A percentile compares a stretch with the other conserved stretches of the same genome.
These are phyloP conservation scores for Pichia sp. DNA, from an alignment of 1,139 yeast species.

Conservation along the genomic window DNA sequence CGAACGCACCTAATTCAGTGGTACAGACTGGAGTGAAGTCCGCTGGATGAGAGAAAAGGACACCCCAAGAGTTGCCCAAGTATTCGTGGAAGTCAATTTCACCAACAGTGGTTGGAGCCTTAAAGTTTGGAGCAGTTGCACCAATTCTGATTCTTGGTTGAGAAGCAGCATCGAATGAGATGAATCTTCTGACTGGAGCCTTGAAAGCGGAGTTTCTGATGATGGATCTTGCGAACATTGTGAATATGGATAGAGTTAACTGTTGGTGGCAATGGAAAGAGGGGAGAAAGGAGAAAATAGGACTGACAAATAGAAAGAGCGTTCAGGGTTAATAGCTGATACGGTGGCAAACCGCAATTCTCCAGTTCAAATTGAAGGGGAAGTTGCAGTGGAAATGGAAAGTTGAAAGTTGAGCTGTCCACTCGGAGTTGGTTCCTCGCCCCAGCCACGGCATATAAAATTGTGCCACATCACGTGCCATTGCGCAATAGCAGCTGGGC, in stretches of 20 bases:
- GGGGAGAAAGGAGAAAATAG: neutral
- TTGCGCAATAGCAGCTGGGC: constrained; percentile 1
- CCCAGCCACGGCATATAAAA: too few species aligned
- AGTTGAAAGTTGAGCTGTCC: too few species aligned
- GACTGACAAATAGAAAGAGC: neutral
- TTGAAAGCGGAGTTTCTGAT: constrained; percentile 19
- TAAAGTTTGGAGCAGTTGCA: constrained; percentile 76
- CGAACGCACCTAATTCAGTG: constrained; percentile 89
- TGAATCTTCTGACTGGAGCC: constrained; percentile 31
- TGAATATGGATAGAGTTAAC: constrained; percentile 1
- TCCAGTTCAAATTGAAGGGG: too few species aligned
- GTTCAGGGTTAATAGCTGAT: too few species aligned
- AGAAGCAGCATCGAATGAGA: constrained; percentile 48
- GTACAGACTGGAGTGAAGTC: constrained; percentile 96
- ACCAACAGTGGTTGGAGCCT: constrained; percentile 72
- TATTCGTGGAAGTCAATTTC: constrained; percentile 69
- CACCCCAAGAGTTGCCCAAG: constrained; percentile 76
- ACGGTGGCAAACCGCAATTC: neutral
- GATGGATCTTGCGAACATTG: constrained; percentile 26
- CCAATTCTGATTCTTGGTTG: constrained; percentile 65
- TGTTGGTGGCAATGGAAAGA: neutral
- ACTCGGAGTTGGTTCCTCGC: too few species aligned
- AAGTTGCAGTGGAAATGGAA: too few species aligned
- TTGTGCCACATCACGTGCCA: too few species aligned
- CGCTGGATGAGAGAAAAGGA: constrained; percentile 86